Percentiles rank a stretch among this genome's conserved stretches.
These are phyloP conservation scores for Mortierella sp. DNA, from an alignment of 371 early-diverging fungal species.

Conservation along the genomic window DNA sequence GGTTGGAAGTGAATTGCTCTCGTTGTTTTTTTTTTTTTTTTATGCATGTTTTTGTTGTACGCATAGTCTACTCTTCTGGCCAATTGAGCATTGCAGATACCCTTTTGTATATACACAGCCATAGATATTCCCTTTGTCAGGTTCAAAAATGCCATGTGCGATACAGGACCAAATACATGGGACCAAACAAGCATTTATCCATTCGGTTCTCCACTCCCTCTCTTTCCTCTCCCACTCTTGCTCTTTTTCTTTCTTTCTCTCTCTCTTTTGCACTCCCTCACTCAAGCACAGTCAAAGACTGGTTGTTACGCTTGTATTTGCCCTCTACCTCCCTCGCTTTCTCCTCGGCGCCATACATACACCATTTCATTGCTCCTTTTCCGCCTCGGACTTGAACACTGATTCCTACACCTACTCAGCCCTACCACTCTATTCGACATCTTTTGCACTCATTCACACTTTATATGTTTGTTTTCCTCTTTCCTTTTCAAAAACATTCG, in stretches of 20 bases:
- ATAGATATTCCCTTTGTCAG: background rate
- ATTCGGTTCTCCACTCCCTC: background rate
- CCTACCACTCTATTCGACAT: background rate
- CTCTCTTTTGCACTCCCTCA: background rate
- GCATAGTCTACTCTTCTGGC: background rate
- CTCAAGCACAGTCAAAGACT: background rate
- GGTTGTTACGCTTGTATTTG: too few relatives aligned
- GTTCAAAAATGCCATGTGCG: conserved; percentile 1
- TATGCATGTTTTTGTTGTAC: too few relatives aligned
- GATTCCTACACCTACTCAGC: background rate
- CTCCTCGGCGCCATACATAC: background rate
- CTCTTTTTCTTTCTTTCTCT: background rate
- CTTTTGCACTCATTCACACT: background rate
- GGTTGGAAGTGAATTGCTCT: too few relatives aligned
- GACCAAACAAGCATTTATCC: background rate
- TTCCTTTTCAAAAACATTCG: too few relatives aligned
- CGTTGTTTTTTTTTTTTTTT: too few relatives aligned
- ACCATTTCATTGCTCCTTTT: background rate
- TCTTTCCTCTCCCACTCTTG: background rate
- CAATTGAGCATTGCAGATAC: background rate
- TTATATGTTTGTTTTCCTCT: background rate
- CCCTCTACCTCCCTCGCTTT: background rate
- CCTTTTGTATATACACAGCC: background rate
- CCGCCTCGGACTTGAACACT: background rate
- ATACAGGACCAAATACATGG: background rate